Percentiles rank a stretch among this genome's conserved stretches.
These are phyloP conservation scores for Fusarium tupiense DNA, from an alignment of 2,329 filamentous ascomycete species.

Conservation along the genomic window DNA sequence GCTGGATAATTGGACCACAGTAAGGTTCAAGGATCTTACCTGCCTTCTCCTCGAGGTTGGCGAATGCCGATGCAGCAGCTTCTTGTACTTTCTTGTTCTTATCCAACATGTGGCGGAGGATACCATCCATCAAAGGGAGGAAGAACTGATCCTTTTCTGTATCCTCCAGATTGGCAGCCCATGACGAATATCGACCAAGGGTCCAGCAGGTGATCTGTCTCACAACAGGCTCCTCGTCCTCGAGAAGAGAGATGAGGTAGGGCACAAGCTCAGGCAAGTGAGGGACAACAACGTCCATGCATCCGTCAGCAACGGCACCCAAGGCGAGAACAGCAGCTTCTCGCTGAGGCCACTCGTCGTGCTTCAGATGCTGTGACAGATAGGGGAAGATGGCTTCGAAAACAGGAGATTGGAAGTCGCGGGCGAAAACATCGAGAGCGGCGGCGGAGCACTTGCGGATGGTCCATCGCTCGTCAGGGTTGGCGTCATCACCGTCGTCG, in stretches of 20 bases:
- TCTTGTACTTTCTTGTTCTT: conserved; percentile 98
- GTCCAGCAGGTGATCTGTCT: conserved; percentile 99
- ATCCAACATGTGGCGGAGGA: conserved; percentile 93
- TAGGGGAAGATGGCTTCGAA: conserved; percentile 95
- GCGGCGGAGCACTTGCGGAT: conserved; percentile 96
- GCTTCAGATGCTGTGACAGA: conserved; percentile 86
- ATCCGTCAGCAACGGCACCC: conserved; percentile 94
- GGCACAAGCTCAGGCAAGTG: conserved; percentile 91
- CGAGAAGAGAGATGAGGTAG: conserved; percentile 86
- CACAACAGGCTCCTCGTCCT: conserved; percentile 88
- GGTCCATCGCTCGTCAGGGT: conserved; percentile 94
- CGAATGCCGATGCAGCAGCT: conserved; percentile 94
- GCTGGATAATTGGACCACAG: conserved; percentile 87
- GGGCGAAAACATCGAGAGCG: conserved; percentile 91
- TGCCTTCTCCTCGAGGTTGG: conserved; percentile 93
- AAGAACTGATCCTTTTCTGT: conserved; percentile 81
- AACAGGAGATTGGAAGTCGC: conserved; percentile 86
- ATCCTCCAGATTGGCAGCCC: conserved; percentile 82
- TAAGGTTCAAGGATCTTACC: conserved; percentile 84
- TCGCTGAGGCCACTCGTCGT: conserved; percentile 88
- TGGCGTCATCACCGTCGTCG: conserved; percentile 79
- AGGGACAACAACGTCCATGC: conserved; percentile 87
- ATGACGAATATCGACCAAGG: conserved; percentile 89
- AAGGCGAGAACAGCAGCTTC: conserved; percentile 95
- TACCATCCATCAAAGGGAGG: conserved; percentile 96